Conservation (phyloP, 768 basidiomycete species). For the Paxillus involutus region DNA sequence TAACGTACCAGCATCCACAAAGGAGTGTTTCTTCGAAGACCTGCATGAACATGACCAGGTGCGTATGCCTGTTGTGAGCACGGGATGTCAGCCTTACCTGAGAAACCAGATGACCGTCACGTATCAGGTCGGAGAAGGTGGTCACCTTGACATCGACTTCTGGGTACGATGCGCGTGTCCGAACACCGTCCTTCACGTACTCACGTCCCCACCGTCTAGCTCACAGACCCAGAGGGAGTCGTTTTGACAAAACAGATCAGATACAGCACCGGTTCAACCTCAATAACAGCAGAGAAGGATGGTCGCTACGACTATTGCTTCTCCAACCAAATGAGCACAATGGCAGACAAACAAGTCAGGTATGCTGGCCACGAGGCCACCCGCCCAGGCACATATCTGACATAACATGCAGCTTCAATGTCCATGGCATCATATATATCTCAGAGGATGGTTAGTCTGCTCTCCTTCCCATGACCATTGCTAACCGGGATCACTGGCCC, state of each 20-base stretch:
- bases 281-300: constrained; percentile 84
- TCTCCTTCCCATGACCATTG: background rate
- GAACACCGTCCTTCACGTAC: background rate
- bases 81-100: background rate
- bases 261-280: constrained; percentile 85
- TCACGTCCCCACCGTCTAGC: constrained; percentile 43
- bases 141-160: constrained; percentile 96
- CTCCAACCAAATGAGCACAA: constrained; percentile 97
- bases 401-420: constrained; percentile 75
- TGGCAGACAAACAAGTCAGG: constrained; percentile 95
- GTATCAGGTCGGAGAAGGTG: constrained; percentile 97
- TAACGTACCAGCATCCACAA: constrained; percentile 73
- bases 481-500: constrained; percentile 2
- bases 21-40: constrained; percentile 97
- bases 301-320: constrained; percentile 96
- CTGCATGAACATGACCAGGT: constrained; percentile 90
- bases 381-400: background rate
- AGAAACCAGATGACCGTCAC: constrained; percentile 90
- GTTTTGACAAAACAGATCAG: constrained; percentile 79
- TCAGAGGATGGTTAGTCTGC: constrained; percentile 72
- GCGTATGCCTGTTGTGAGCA: constrained; percentile 2
- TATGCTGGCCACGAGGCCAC: constrained; percentile 25
- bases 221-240: constrained; percentile 70
- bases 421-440: constrained; percentile 95
- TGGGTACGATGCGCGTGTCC: constrained; percentile 55